Conservation (phyloP, 345 rosid species). For the Linum usitatissimum region DNA sequence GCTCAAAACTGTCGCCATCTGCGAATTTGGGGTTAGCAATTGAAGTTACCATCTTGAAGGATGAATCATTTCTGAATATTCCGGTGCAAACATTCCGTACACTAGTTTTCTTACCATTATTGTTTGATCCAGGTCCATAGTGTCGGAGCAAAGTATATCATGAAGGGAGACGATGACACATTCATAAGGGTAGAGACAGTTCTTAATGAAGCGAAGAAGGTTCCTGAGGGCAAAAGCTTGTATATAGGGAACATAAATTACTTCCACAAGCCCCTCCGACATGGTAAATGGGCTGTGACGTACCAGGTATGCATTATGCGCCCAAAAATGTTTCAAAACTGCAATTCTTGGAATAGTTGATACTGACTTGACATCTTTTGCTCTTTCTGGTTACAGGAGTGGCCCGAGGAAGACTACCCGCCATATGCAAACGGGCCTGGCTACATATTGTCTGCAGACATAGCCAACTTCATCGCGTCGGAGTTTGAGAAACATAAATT, state of each 20-base stretch:
- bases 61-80: neutral
- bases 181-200: slow-evolving; percentile 73
- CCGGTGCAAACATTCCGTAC: neutral
- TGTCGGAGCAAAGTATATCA: slow-evolving; percentile 52
- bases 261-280: slow-evolving; percentile 71
- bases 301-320: slow-evolving; percentile 46
- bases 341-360: neutral
- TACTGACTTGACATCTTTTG: neutral
- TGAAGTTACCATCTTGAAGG: slow-evolving; percentile 3
- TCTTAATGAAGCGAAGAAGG: slow-evolving; percentile 48
- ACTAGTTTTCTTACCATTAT: slow-evolving; percentile 8
- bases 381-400: slow-evolving; percentile 41
- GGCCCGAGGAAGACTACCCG: slow-evolving; percentile 98
- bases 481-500: slow-evolving; percentile 71
- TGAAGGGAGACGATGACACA: slow-evolving; percentile 95
- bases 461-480: slow-evolving; percentile 57
- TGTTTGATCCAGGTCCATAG: slow-evolving; percentile 41
- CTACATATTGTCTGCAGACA: slow-evolving; percentile 69
- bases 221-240: slow-evolving; percentile 49
- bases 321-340: neutral
- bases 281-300: slow-evolving; percentile 98
- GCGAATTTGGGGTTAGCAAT: slow-evolving; percentile 81
- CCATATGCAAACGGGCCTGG: slow-evolving; percentile 97
- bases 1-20: slow-evolving; percentile 86
- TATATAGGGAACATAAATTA: slow-evolving; percentile 86